Conservation (phyloP, 441 rosid genomes). For the Populus hybrid region DNA sequence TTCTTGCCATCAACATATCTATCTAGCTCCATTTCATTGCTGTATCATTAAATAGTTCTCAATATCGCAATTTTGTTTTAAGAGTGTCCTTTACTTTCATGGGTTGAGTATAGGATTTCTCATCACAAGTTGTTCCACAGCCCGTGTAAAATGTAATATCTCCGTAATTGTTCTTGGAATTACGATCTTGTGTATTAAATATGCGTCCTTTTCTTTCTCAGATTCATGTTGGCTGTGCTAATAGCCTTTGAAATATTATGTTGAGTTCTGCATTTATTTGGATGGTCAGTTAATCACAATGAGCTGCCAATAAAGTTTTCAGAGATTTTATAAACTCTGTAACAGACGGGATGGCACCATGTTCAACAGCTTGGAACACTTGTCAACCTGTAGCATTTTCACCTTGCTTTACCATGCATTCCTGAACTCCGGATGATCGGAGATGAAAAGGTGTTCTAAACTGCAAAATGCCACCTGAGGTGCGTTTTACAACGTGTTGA, state of each 20-base stretch:
- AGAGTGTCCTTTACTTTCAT: background rate
- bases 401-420: background rate
- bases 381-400: background rate
- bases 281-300: background rate
- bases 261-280: background rate
- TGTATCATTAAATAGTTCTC: too few species aligned
- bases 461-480: background rate
- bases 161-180: background rate
- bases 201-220: background rate
- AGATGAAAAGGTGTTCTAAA: background rate
- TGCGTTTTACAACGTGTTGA: too few species aligned
- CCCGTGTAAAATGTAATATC: background rate
- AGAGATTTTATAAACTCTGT: background rate
- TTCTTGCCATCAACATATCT: too few species aligned
- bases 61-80: too few species aligned
- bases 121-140: background rate
- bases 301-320: background rate
- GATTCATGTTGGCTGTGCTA: background rate
- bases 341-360: background rate
- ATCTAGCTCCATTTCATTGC: too few species aligned
- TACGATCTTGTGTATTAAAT: background rate
- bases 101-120: too few species aligned
- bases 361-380: background rate
- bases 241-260: background rate
- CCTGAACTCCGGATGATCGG: background rate